Evolutionary conservation across 2,329 filamentous ascomycete species (phyloP).

Genomic region (Ophiostoma sp.): DNA sequence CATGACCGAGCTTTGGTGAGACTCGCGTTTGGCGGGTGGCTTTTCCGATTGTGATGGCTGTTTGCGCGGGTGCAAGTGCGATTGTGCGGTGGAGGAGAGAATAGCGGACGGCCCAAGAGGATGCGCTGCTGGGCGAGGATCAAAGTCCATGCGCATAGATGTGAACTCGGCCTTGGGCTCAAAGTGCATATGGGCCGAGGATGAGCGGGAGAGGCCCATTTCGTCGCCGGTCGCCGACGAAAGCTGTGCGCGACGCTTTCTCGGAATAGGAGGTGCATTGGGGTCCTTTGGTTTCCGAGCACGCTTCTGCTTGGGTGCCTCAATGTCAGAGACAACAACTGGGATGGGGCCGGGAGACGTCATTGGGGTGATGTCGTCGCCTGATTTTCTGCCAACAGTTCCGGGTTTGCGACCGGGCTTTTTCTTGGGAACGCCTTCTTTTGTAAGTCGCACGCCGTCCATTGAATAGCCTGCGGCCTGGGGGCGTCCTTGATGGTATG

Average conservation of each 20-base stretch:
- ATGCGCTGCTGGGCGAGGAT: conserved; percentile 30
- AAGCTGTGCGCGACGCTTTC: conserved; percentile 45
- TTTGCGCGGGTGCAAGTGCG: conserved; percentile 28
- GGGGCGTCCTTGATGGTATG: background rate
- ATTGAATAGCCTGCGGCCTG: conserved; percentile 26
- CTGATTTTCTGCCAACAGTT: conserved; percentile 34
- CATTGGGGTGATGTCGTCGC: conserved; percentile 23
- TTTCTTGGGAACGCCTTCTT: conserved; percentile 54
- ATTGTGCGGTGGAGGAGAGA: conserved; percentile 25
- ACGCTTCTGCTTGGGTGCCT: conserved; percentile 46
- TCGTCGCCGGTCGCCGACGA: conserved; percentile 10
- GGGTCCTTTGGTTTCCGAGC: conserved; percentile 55
- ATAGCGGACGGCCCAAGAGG: conserved; percentile 25
- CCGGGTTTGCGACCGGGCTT: conserved; percentile 63
- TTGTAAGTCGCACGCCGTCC: conserved; percentile 47
- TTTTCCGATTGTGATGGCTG: conserved; percentile 33
- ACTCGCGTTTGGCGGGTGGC: conserved; percentile 46
- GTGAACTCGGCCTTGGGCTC: conserved; percentile 36
- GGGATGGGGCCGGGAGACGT: conserved; percentile 34
- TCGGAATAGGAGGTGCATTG: conserved; percentile 50
- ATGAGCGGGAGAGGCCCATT: conserved; percentile 16
- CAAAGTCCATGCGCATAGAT: conserved; percentile 35
- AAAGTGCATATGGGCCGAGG: conserved; percentile 20
- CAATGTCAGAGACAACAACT: conserved; percentile 33
- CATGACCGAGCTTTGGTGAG: conserved; percentile 48